These are phyloP conservation scores for Lepidium africanum DNA, from an alignment of 345 rosid genomes.

Conservation along the genomic window DNA sequence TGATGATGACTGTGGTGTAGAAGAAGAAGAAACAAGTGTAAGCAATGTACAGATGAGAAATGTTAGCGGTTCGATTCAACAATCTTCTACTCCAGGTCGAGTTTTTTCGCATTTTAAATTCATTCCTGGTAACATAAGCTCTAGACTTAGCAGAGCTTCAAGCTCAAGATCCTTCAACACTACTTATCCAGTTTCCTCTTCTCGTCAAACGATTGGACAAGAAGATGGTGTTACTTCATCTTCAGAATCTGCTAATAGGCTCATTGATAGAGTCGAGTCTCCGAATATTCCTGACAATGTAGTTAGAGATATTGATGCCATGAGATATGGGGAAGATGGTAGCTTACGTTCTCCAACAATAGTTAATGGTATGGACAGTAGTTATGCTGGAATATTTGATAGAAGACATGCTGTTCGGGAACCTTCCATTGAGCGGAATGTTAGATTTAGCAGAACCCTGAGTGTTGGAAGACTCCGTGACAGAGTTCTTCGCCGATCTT, in stretches of 20 bases:
- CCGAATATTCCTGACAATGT: slow-evolving; percentile 30
- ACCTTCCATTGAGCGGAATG: slow-evolving; percentile 62
- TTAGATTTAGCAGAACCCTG: slow-evolving; percentile 79
- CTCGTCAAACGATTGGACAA: slow-evolving; percentile 30
- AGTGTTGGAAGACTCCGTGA: slow-evolving; percentile 99
- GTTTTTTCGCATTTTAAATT: slow-evolving; percentile 81
- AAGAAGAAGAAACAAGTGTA: slow-evolving; percentile 23
- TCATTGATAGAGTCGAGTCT: slow-evolving; percentile 30
- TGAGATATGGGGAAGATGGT: slow-evolving; percentile 30
- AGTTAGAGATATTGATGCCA: slow-evolving; percentile 24
- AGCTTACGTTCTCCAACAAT: slow-evolving; percentile 30
- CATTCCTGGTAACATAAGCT: slow-evolving; percentile 74
- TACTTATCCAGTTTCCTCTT: slow-evolving; percentile 39
- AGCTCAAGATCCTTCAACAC: slow-evolving; percentile 75
- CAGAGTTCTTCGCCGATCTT: slow-evolving; percentile 80
- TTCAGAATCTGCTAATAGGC: slow-evolving; percentile 29
- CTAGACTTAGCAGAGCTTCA: slow-evolving; percentile 63
- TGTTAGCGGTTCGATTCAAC: slow-evolving; percentile 42
- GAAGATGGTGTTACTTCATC: slow-evolving; percentile 27
- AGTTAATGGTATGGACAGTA: slow-evolving; percentile 35
- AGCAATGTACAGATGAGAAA: slow-evolving; percentile 18
- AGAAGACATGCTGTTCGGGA: slow-evolving; percentile 53
- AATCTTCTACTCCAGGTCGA: slow-evolving; percentile 47
- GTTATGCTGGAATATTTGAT: slow-evolving; percentile 41
- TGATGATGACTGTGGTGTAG: slow-evolving; percentile 34